These are phyloP conservation scores for Macrotyloma uniflorum DNA, from an alignment of 306 rosid species.

Conservation along the genomic window DNA sequence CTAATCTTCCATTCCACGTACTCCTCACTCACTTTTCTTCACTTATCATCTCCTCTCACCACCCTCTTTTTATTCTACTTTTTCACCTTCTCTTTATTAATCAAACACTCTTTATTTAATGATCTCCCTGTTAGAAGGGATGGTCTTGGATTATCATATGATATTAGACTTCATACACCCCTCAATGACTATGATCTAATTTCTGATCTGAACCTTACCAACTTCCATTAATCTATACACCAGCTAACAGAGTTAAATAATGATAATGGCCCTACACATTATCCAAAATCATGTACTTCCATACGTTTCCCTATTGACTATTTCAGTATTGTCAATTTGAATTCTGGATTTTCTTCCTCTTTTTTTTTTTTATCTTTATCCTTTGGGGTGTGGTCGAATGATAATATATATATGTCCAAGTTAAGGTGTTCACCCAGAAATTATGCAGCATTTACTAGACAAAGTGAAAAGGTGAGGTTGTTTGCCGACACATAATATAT, in stretches of 20 bases:
- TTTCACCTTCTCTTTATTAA: background rate
- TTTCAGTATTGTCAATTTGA: background rate
- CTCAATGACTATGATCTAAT: background rate
- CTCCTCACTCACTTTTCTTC: background rate
- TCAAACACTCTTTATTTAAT: background rate
- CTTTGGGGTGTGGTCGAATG: background rate
- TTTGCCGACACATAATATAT: constrained; percentile 37
- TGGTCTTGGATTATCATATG: background rate
- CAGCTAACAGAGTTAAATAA: background rate
- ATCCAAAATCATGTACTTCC: background rate
- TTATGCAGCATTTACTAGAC: background rate
- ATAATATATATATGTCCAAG: background rate
- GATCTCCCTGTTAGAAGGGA: background rate
- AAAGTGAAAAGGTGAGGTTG: background rate
- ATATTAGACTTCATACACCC: background rate
- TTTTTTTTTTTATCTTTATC: constrained; percentile 21
- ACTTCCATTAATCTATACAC: background rate
- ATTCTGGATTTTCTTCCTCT: background rate
- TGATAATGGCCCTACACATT: constrained; percentile 30
- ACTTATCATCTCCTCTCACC: background rate
- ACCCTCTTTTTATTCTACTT: background rate
- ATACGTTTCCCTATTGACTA: constrained; percentile 12
- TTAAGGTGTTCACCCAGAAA: constrained; percentile 11
- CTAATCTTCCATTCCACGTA: background rate
- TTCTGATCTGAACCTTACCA: constrained; percentile 10